Evolutionary conservation across 257 asterid genomes (phyloP), one percentile per base, ranked within the genome.

Genomic region (Sherardia arvensis): DNA sequence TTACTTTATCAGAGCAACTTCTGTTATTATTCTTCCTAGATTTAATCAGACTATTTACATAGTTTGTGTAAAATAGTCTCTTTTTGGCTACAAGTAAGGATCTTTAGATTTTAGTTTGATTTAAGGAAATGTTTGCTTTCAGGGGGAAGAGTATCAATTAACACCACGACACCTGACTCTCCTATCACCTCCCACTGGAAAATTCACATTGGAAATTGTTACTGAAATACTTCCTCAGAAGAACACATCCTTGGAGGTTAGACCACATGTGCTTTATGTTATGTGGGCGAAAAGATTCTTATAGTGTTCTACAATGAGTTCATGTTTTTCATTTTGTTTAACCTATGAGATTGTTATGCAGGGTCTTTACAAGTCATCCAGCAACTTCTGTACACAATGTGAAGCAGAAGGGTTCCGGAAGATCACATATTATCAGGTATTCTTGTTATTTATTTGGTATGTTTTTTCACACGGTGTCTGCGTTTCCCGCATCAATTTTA

Each of bases 391-490:
- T 79, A 93, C 99, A 28, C 96, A 90, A 78, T 93, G 99, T 76
- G 99, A 93, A 74, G 96, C 97, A 11, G 97, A 93, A 71, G 97
- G 99, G 64, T 93, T 93, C 73, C 87, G 90, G 49, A 90, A 90
- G 77, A 93, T 93, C 64, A 93, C 97, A 33, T 93, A 78, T 76
- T 93, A 78, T 80, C 97, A 90, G 94, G 99, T 93, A 43, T 56
- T 28, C 7, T 1, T 17, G n/a, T 56, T 27, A 18, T 27, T 27
- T 14, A 8, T 15, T 28, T 28, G 8, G 53, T 25, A 65, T 26
- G 30, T 22, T 17, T 32, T 47, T 53, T 69, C 56, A 51, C 55
- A 26, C 0, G 62, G 62, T 21, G 36, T 26, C 34, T 48, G 47
- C 20, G 18, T 57, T 28, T 71, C 62, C 65, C 17, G 22, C 38